Percentiles rank a stretch among this genome's conserved stretches.
Conservation (phyloP, 306 rosid genomes). For the Mucuna pruriens region DNA sequence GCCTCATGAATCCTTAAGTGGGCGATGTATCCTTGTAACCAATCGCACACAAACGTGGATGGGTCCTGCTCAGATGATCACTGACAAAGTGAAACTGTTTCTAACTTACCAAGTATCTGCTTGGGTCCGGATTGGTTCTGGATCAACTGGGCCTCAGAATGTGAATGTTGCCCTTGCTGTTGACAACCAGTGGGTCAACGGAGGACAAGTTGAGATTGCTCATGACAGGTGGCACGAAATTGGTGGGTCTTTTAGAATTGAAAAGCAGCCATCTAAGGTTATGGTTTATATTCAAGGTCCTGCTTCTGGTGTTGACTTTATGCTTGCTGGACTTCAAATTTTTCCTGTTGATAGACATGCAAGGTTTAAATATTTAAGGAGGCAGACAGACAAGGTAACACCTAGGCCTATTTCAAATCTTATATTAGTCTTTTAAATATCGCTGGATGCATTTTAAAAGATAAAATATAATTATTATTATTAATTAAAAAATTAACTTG, state of each 20-base stretch:
- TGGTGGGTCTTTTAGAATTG: slow-evolving; percentile 92
- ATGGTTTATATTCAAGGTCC: slow-evolving; percentile 93
- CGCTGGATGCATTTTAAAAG: no score
- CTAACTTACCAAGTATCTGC: slow-evolving; percentile 91
- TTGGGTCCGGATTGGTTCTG: slow-evolving; percentile 81
- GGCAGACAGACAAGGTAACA: slow-evolving; percentile 79
- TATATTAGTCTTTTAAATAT: neutral
- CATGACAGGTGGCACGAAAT: slow-evolving; percentile 86
- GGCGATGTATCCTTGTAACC: slow-evolving; percentile 71
- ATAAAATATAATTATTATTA: no score
- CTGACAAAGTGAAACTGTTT: slow-evolving; percentile 78
- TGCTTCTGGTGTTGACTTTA: slow-evolving; percentile 75
- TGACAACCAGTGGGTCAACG: slow-evolving; percentile 93
- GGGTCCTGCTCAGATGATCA: slow-evolving; percentile 95
- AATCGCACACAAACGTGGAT: slow-evolving; percentile 93
- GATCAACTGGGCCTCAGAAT: slow-evolving; percentile 73
- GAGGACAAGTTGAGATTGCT: slow-evolving; percentile 70
- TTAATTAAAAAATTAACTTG: no score
- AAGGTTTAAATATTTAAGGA: slow-evolving; percentile 71
- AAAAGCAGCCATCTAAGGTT: slow-evolving; percentile 85
- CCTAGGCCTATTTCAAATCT: neutral
- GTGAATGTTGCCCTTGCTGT: slow-evolving; percentile 75
- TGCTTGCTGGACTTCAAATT: slow-evolving; percentile 92
- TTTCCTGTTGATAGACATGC: slow-evolving; percentile 82
- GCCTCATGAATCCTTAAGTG: slow-evolving; percentile 71